Base-by-base conservation (phyloP, 1,284 basidiomycete genomes). In the Rhodotorula sp. region DNA sequence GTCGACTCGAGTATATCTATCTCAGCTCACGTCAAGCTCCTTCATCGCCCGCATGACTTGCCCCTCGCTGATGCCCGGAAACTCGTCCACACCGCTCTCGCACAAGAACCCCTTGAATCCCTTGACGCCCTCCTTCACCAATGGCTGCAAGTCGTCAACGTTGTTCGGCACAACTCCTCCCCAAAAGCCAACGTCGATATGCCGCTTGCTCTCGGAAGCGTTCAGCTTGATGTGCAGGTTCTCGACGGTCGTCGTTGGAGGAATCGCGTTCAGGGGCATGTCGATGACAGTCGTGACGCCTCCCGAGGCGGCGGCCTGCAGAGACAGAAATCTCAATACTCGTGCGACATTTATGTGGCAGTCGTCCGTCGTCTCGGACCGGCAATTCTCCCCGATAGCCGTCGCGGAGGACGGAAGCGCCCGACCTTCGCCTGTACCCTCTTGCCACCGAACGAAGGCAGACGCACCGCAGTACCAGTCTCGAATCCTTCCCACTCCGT, bases 51-150 rank as follows among this genome's bases (percentile, higher is more conserved):
- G 75, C 6, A 82, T 79, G 8, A 94, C 80, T 78, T 95, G 89
- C n/a, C 80, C 76, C 77, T 88, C 88, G 9, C 82, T 82, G 8
- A 96, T 92, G 76, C 86, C 88, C 10, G 92, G 94, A 79, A 97
- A 96, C 82, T 96, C 94, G 75, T 94, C 89, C 22, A 96, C 92
- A 47, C 94, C 93, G 76, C 91, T 94, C 72, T 94, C 88, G 75
- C 94, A 94, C 76, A 96, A 82, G 80, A 96, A 96, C 79, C 92
- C 95, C 80, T 96, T 96, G 84, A 96, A 96, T 0, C 94, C 94
- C 80, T 89, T 91, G 34, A 94, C 89, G 11, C 94, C 93, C 50
- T 85, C 85, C 37, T 86, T 80, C 22, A 93, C 82, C 46, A 96
- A 83, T 8, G 88, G 86, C 64, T 77, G 74, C 55, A 94, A 83